Conservation (phyloP, 2,329 filamentous ascomycete species). For the Nakataea oryzae region DNA sequence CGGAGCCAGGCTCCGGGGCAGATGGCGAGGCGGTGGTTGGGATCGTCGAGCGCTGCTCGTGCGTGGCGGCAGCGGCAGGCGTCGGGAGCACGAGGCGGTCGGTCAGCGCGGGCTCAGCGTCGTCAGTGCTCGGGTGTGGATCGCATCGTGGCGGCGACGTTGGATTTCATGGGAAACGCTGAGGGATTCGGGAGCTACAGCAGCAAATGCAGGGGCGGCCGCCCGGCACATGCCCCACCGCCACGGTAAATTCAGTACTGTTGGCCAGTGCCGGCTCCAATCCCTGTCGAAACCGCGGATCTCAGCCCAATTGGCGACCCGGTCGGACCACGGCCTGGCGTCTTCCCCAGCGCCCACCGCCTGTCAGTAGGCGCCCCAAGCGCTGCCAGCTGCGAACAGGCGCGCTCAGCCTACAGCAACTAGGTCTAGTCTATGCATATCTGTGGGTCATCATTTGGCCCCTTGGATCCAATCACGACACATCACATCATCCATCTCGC, state of each 20-base stretch:
- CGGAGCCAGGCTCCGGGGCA: not conserved
- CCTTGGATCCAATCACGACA: not conserved
- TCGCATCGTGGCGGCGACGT: not conserved
- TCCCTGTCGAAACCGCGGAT: not conserved
- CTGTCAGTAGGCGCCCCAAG: not conserved
- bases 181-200: not conserved
- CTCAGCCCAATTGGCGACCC: not conserved
- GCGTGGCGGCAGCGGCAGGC: not conserved
- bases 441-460: no score
- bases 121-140: not conserved
- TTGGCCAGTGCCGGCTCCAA: no score
- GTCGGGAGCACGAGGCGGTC: not conserved
- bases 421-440: no score
- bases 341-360: not conserved
- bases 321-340: not conserved
- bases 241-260: no score
- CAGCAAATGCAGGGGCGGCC: not conserved
- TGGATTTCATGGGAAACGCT: not conserved
- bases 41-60: not conserved
- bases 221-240: not conserved
- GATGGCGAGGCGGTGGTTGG: not conserved
- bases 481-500: not conserved
- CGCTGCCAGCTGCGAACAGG: not conserved
- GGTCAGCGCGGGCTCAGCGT: not conserved
- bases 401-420: not conserved